A percentile compares a stretch with the other conserved stretches of the same genome.
phyloP scores from a whole-genome alignment of 2,329 filamentous ascomycete species.

The Cladosporium sp. region DNA sequence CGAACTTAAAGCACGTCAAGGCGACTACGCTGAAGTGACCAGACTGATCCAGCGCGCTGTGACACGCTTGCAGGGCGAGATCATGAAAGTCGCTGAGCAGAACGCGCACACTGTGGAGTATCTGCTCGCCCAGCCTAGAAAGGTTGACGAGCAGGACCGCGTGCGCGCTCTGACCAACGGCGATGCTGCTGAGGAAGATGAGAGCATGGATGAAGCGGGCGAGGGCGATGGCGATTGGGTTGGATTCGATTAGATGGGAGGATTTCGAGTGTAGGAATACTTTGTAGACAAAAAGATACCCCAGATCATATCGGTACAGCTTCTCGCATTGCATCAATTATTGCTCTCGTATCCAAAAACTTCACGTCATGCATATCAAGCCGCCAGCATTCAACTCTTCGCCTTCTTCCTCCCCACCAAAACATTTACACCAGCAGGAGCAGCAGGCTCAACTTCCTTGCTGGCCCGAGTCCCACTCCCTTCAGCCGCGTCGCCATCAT shows the following conservation, averaged over 20 bases:
- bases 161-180: slow-evolving; percentile 13
- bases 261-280: not conserved
- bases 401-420: slow-evolving; percentile 60
- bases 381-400: slow-evolving; percentile 39
- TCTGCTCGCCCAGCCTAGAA: slow-evolving; percentile 51
- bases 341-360: not conserved
- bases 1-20: slow-evolving; percentile 78
- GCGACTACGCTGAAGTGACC: slow-evolving; percentile 79
- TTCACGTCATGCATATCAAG: not conserved
- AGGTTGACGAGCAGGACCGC: slow-evolving; percentile 17
- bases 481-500: slow-evolving; percentile 19
- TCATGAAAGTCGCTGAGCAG: slow-evolving; percentile 79
- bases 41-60: slow-evolving; percentile 80
- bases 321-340: not conserved
- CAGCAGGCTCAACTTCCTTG: not conserved
- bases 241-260: slow-evolving; percentile 31
- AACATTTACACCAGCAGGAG: slow-evolving; percentile 46
- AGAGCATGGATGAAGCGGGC: slow-evolving; percentile 36
- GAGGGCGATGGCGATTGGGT: slow-evolving; percentile 37
- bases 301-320: slow-evolving; percentile 6
- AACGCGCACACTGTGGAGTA: slow-evolving; percentile 91
- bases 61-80: slow-evolving; percentile 75
- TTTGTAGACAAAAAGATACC: slow-evolving; percentile 15
- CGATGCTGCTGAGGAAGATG: slow-evolving; percentile 22
- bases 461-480: not conserved